Evolutionary conservation across 2,329 filamentous ascomycete genomes (phyloP).

Genomic region (Tetracladium maxilliforme): DNA sequence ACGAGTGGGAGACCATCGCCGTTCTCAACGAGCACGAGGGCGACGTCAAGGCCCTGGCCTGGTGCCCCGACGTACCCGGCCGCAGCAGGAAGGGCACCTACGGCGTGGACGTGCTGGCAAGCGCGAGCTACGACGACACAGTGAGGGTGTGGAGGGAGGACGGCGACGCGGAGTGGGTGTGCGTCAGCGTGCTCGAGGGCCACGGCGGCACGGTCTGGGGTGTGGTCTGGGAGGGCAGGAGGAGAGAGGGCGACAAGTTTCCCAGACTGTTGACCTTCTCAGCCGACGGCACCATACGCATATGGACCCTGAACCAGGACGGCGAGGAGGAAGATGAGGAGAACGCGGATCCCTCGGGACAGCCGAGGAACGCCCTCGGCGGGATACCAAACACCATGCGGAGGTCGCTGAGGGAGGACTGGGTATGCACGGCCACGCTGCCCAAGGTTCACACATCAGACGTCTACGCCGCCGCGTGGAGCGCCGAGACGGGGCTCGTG

Average conservation of each 20-base stretch:
- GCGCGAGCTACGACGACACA: conserved; percentile 87
- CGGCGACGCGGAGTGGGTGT: conserved; percentile 79
- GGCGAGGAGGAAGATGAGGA: conserved; percentile 32
- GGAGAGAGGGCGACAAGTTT: conserved; percentile 23
- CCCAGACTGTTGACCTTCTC: conserved; percentile 69
- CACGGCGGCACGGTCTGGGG: conserved; percentile 86
- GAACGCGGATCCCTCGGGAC: conserved; percentile 15
- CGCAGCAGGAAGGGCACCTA: conserved; percentile 22
- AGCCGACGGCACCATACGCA: conserved; percentile 63
- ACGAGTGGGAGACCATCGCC: conserved; percentile 93
- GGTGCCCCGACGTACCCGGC: conserved; percentile 81
- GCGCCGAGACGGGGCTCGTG: conserved; percentile 57
- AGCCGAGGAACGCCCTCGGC: conserved; percentile 18
- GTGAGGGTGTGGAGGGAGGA: conserved; percentile 82
- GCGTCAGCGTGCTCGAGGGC: conserved; percentile 66
- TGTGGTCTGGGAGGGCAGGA: conserved; percentile 49
- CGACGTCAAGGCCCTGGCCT: conserved; percentile 87
- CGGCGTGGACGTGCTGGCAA: conserved; percentile 60
- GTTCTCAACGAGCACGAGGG: conserved; percentile 89
- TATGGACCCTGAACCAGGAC: conserved; percentile 56
- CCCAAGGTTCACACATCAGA: conserved; percentile 65
- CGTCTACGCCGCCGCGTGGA: conserved; percentile 80
- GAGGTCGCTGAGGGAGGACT: conserved; percentile 62
- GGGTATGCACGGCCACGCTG: conserved; percentile 64
- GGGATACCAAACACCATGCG: conserved; percentile 86